Evolutionary conservation across 2,329 filamentous ascomycete species (phyloP), one percentile per base, ranked within the genome.

Genomic region (Fusarium scirpi): DNA sequence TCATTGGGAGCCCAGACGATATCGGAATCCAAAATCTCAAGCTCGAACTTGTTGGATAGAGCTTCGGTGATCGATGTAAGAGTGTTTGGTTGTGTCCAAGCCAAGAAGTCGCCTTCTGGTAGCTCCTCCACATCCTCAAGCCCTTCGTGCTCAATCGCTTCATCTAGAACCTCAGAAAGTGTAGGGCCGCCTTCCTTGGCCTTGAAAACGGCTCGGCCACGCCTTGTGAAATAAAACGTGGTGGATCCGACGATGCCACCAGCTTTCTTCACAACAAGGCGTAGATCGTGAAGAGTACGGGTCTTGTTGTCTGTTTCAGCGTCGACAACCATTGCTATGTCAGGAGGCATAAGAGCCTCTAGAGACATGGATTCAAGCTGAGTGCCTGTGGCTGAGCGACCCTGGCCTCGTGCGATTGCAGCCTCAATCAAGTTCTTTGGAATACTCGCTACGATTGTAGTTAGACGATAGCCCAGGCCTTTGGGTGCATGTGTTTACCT

Each of bases 381-480:
- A 18, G 88, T 87, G 56, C 96, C 96, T 8, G 87, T 87, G 3
- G 89, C 82, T 25, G 94, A 94, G 69, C 91, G 87, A 44, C 96
- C 95, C 78, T 98, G 94, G 3, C 96, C 96, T 48, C 94, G 90
- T 16, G 94, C 92, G 71, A 99, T 91, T 57, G 96, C 94, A 16
- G 86, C 86, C 79, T 98, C 94, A 73, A 98, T 97, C 4, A 89
- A 86, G 22, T 89, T 84, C 81, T 98, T 98, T 3, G 94, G 93
- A 49, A 97, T 91, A 70, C 92, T 92, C 64, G 89, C 91, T 87
- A 40, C 38, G 22, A 20, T 18, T 41, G 10, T 40, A 41, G 59
- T 69, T 29, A 66, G 47, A 32, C 4, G 10, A 16, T 30, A 12
- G 18, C 34, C 22, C 24, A 13, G 11, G 7, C 24, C 49, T 20